Evolutionary conservation across 768 basidiomycete species (phyloP).

Genomic region (Mycena leptocephala): DNA sequence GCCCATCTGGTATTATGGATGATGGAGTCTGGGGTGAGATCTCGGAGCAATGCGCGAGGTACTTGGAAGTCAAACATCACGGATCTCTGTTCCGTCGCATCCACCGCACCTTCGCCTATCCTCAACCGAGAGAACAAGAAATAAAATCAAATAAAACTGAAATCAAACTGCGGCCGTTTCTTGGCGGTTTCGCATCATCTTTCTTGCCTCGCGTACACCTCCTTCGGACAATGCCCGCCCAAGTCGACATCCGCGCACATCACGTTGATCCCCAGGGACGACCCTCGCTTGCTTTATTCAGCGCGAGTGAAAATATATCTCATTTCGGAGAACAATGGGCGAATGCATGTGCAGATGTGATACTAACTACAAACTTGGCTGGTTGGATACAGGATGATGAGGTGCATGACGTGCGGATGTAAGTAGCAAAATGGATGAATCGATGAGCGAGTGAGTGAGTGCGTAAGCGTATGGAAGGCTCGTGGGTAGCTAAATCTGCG

Average conservation of each 20-base stretch:
- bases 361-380: not conserved
- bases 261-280: not conserved
- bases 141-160: not conserved
- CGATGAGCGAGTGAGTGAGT: not conserved
- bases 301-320: constrained; percentile 7
- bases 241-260: not conserved
- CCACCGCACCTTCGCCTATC: too few species aligned
- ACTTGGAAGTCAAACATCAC: too few species aligned
- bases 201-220: not conserved
- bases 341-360: constrained; percentile 13
- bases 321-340: constrained; percentile 22
- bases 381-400: constrained; percentile 20
- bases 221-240: constrained; percentile 3
- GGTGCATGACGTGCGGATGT: constrained; percentile 15
- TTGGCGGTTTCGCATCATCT: not conserved
- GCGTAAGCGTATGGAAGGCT: not conserved
- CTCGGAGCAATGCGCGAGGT: too few species aligned
- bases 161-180: too few species aligned
- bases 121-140: too few species aligned
- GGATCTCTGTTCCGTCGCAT: too few species aligned
- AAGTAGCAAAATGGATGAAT: not conserved
- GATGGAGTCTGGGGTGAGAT: too few species aligned
- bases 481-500: not conserved
- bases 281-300: not conserved
- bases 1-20: too few species aligned